Evolutionary conservation across 2,329 filamentous ascomycete genomes (phyloP).

Genomic region (Diplodia intermedia): DNA sequence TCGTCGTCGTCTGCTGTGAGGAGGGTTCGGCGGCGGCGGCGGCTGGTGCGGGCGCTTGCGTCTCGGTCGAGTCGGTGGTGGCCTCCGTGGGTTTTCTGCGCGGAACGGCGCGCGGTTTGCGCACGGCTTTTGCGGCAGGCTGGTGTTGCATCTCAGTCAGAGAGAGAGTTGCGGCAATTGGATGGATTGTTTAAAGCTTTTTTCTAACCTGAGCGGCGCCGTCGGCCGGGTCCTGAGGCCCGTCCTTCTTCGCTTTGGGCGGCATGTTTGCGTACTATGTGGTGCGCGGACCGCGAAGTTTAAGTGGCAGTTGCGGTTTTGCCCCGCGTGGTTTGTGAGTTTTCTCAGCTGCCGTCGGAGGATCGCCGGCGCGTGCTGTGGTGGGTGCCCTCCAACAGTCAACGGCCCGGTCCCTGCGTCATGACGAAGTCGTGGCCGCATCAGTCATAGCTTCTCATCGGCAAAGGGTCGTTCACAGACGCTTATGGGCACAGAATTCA

Average conservation of each 20-base stretch:
- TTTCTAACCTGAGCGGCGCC: slow-evolving; percentile 18
- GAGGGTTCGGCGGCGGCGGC: neutral
- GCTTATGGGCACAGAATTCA: neutral
- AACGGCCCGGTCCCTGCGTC: slow-evolving; percentile 7
- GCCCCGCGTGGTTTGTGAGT: slow-evolving; percentile 30
- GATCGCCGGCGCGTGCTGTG: slow-evolving; percentile 23
- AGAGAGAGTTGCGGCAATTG: slow-evolving; percentile 1
- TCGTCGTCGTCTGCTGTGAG: neutral
- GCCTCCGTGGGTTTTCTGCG: slow-evolving; percentile 28
- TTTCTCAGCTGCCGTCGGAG: slow-evolving; percentile 26
- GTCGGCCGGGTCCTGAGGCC: neutral
- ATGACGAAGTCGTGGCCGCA: slow-evolving; percentile 12
- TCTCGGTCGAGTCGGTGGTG: slow-evolving; percentile 8
- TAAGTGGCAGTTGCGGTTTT: slow-evolving; percentile 1
- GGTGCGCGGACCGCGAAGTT: neutral
- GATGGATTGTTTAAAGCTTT: neutral
- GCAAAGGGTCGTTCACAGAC: neutral
- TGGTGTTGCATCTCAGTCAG: neutral
- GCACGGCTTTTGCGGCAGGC: slow-evolving; percentile 31
- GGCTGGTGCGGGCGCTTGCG: slow-evolving; percentile 11
- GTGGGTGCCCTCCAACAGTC: slow-evolving; percentile 4
- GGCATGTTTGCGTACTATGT: slow-evolving; percentile 20
- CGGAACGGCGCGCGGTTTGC: slow-evolving; percentile 26
- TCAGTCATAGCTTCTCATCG: neutral
- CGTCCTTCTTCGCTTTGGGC: slow-evolving; percentile 30